Base-by-base conservation (phyloP, 805 yeast species). In the Lachancea sp. region DNA sequence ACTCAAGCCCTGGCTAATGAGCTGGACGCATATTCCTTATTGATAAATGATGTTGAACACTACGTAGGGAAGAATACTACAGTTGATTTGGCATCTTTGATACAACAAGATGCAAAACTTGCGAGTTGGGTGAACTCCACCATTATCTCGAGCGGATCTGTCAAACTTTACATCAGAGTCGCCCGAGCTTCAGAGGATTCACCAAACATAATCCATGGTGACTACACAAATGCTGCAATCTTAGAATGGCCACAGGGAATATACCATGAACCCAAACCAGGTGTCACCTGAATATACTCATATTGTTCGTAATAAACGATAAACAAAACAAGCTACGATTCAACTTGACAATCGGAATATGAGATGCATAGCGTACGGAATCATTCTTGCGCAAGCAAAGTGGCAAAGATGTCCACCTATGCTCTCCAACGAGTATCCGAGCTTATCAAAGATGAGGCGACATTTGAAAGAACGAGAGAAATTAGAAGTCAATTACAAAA, bases 21-120 rank as follows among this genome's bases (percentile, higher is more conserved):
- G 1, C 60, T 69, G 47, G 65, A 72, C 22, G 79, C 80, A 0
- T 74, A 71, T 38, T 81, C 95, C 1, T 58, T 88, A 34, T 54
- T 88, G 29, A 64, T 88, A 20, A 87, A 88, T 52, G 97, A 88
- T 54, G 65, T 88, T 15, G 96, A 88, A 58, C 65, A 79, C 17
- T 84, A 73, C 53, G 74, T 78, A 5, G 95, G 87, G 0, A 55
- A 58, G 3, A 64, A 69, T 5, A 60, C 67, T 3, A 56, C 70
- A 1, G 58, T 83, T 17, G 68, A 74, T 42, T 38, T 78, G 9
- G 59, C 58, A 5, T 47, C 52, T 1, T 40, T 77, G 39, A 49
- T 68, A 1, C 41, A 49, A 1, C 47, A 54, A 8, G 59, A 71
- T 40, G 37, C 52, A 5, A 49, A 52, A 2, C 54, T 68, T 22